Conservation (phyloP, 176 grass and related monocot species). For the Eremochloa ophiuroides region DNA sequence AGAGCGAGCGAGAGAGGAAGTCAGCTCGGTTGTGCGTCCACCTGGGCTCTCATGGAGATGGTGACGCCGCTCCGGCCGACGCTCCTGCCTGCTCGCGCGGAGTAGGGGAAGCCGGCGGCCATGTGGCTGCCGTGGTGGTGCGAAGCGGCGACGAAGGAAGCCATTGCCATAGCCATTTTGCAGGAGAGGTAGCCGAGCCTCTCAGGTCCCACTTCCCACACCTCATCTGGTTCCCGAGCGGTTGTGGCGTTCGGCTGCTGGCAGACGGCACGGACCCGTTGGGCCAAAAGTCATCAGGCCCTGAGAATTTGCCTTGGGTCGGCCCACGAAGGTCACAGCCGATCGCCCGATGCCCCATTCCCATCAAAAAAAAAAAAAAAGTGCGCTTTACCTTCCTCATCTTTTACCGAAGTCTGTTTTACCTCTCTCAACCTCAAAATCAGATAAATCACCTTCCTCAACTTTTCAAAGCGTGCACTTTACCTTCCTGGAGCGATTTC, state of each 20-base stretch:
- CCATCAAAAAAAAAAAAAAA: neutral
- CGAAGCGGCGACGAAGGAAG: conserved; percentile 18
- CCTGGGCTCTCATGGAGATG: conserved; percentile 48
- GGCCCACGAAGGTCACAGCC: neutral
- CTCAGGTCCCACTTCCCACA: neutral
- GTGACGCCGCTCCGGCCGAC: neutral
- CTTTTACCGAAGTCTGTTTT: too few relatives aligned
- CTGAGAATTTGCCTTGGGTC: neutral
- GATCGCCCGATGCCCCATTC: too few relatives aligned
- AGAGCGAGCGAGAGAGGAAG: neutral
- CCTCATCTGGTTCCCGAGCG: conserved; percentile 30
- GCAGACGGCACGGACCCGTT: neutral
- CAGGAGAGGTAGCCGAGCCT: neutral
- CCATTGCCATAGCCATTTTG: conserved; percentile 29
- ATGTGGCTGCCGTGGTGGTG: conserved; percentile 13
- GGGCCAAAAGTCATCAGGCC: neutral
- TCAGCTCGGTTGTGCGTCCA: neutral
- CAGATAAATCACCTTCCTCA: too few relatives aligned
- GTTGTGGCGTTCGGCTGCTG: neutral
- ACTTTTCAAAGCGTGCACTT: too few relatives aligned
- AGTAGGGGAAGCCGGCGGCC: neutral
- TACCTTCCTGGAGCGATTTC: too few relatives aligned
- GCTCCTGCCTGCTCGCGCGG: neutral
- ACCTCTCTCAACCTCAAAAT: too few relatives aligned
- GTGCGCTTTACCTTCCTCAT: too few relatives aligned